Conservation (phyloP, 345 rosid species). For the Salix viminalis region DNA sequence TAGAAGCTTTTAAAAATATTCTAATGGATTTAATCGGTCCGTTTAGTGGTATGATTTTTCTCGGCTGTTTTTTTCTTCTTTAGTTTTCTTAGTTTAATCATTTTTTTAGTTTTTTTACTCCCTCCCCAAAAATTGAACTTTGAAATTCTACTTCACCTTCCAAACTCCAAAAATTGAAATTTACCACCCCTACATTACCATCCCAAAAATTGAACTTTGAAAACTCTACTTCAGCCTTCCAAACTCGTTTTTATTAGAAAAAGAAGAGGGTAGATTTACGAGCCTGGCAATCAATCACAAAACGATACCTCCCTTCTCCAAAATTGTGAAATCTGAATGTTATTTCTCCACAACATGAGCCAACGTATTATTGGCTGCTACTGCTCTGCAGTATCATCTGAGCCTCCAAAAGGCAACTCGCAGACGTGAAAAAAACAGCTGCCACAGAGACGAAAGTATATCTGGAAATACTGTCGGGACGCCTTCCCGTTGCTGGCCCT, state of each 20-base stretch:
- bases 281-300: not conserved
- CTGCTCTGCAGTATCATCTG: not conserved
- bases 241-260: not conserved
- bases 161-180: not conserved
- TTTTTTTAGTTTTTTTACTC: too few species aligned
- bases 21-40: too few species aligned
- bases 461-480: not conserved
- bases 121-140: not conserved
- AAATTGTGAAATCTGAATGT: not conserved
- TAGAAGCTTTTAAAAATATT: too few species aligned
- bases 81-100: too few species aligned
- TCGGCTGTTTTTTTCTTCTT: too few species aligned
- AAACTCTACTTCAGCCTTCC: not conserved
- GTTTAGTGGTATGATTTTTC: fast-evolving
- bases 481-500: not conserved
- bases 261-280: not conserved
- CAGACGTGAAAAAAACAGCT: not conserved
- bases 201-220: not conserved
- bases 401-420: not conserved
- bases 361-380: not conserved
- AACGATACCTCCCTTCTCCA: not conserved
- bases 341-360: not conserved
- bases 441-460: not conserved
- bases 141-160: not conserved
- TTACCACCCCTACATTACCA: too few species aligned